Conservation (phyloP, 805 yeast species). For the Millerozyma miso region DNA sequence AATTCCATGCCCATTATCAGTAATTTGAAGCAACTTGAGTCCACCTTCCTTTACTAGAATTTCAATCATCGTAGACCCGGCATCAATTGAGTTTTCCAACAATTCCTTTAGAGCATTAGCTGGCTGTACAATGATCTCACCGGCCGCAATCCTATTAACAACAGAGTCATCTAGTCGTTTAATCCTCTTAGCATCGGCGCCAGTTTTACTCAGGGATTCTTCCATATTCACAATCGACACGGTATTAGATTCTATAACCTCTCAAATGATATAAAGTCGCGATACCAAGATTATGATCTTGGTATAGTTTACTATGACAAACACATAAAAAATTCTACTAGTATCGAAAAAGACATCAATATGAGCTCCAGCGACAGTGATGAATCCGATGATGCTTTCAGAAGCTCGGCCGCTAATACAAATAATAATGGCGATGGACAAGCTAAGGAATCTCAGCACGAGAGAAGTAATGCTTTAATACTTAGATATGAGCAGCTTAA, state of each 20-base stretch:
- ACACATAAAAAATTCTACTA: too few relatives aligned
- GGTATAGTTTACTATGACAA: too few relatives aligned
- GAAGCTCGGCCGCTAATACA: not conserved
- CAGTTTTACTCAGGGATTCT: not conserved
- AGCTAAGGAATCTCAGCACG: constrained; percentile 21
- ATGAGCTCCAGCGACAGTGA: not conserved
- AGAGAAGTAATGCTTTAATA: constrained; percentile 11
- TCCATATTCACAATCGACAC: not conserved
- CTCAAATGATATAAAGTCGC: too few relatives aligned
- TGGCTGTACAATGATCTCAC: constrained; percentile 91
- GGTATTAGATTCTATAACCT: too few relatives aligned
- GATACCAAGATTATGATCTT: too few relatives aligned
- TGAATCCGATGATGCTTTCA: not conserved
- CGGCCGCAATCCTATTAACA: constrained; percentile 92
- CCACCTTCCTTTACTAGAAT: constrained; percentile 91
- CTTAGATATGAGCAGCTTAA: constrained; percentile 26
- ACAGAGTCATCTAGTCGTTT: constrained; percentile 59
- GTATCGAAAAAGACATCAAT: too few relatives aligned
- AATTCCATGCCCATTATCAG: constrained; percentile 89
- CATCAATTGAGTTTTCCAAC: constrained; percentile 90
- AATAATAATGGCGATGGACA: constrained; percentile 1
- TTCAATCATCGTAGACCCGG: constrained; percentile 69
- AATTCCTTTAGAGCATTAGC: constrained; percentile 92
- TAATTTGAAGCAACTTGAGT: constrained; percentile 73
- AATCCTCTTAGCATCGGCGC: constrained; percentile 4